Evolutionary conservation across 352 stramenopile genomes (phyloP), one percentile per base, ranked within the genome.

Genomic region (Pythium apleroticum): DNA sequence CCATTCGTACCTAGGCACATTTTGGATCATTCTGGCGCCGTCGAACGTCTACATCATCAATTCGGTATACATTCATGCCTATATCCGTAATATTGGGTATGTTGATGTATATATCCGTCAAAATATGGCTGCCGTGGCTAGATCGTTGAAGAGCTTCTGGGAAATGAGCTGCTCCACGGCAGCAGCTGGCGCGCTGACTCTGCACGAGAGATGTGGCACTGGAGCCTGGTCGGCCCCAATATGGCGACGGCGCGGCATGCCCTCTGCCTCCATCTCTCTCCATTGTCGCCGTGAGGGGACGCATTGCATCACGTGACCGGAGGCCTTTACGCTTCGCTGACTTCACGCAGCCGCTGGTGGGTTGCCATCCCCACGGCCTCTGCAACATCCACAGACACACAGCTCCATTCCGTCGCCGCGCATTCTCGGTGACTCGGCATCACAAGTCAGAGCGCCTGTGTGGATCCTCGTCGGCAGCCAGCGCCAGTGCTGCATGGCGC

Each of bases 161-260:
- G 4, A 19, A 9, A 24, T 11, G 14, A 22, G 17, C 39, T 25
- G 22, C 20, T 59, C 53, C 35, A 19, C 22, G 9, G 35, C n/a
- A 33, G n/a, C 53, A 59, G 53, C 53, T 59, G 53, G 33, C 53
- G 35, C 35, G 22, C 53, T 59, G 53, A 50, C 53, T 59, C 53
- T 49, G 15, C 19, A 37, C 19, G 19, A 28, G 52, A 37, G 30
- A 57, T 30, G 30, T 8, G 50, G 27, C 9, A 6, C 5, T 41
- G 33, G 9, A 19, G 33, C 33, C 30, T n/a, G 30, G 5, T 10
- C 10, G 30, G 30, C 10, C 30, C 30, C 9, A 41, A 41, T 4
- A 41, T 41, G 33, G 33, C 33, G 33, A 41, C 33, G 33, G 33
- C 33, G 33, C 33, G 33, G 39, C 39, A 24, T 24, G 39, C 17